Conservation (phyloP, 2,329 filamentous ascomycete species). For the Fusarium goolgardi region DNA sequence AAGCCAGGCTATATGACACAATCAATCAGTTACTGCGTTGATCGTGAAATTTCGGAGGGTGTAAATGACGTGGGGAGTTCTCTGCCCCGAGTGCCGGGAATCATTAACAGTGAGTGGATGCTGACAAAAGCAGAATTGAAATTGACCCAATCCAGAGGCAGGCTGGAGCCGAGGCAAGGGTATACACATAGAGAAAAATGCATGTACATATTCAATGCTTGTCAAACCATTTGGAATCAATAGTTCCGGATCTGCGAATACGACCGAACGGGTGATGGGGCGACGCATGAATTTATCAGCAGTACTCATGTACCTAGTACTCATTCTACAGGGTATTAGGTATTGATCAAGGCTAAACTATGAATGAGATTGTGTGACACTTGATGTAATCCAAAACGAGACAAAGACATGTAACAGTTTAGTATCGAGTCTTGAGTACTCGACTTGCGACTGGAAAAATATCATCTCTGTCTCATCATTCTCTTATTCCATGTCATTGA, state of each 20-base stretch:
- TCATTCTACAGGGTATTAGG: slow-evolving; percentile 6
- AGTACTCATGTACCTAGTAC: background rate
- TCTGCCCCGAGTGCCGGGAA: slow-evolving; percentile 31
- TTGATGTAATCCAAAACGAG: too few species aligned
- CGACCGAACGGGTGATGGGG: slow-evolving; percentile 23
- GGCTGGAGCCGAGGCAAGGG: slow-evolving; percentile 4
- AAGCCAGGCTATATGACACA: slow-evolving; percentile 42
- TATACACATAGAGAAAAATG: background rate
- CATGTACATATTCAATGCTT: background rate
- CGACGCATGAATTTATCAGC: slow-evolving; percentile 32
- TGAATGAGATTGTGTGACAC: background rate
- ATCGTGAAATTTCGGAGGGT: slow-evolving; percentile 22
- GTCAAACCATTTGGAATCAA: slow-evolving; percentile 36
- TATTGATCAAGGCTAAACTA: background rate
- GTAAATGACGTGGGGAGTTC: slow-evolving; percentile 18
- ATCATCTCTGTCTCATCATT: background rate
- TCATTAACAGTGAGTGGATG: slow-evolving; percentile 3
- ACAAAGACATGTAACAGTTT: rapidly evolving
- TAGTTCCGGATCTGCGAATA: slow-evolving; percentile 26
- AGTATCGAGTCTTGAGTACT: rapidly evolving
- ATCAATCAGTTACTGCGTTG: slow-evolving; percentile 13
- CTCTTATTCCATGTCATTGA: background rate
- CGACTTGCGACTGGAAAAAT: background rate
- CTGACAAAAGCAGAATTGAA: slow-evolving; percentile 33
- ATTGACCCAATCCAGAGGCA: background rate